Percentiles rank a stretch among this genome's conserved stretches.
phyloP scores from a whole-genome alignment of 805 yeast genomes.

The Wickerhamiella cacticola region DNA sequence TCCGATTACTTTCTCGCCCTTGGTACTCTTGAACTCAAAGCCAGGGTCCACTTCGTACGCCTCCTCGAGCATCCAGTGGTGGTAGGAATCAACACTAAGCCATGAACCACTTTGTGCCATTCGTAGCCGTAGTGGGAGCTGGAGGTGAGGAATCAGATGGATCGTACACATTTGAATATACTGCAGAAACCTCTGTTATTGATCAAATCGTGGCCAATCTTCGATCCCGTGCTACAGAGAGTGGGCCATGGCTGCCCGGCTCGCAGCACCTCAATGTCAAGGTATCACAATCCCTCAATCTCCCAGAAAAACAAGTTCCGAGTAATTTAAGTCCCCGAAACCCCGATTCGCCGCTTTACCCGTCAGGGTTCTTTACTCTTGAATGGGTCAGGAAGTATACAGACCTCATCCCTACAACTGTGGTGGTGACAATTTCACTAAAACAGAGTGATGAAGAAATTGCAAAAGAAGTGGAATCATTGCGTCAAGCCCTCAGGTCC shows the following conservation, averaged over 20 bases:
- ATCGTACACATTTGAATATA: background rate
- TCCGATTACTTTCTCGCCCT: slow-evolving; percentile 4
- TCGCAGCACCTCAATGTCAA: slow-evolving; percentile 7
- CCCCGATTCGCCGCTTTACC: slow-evolving; percentile 31
- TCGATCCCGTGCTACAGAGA: background rate
- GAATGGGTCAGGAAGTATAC: slow-evolving; percentile 46
- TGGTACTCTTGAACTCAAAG: slow-evolving; percentile 2
- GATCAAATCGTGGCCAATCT: background rate
- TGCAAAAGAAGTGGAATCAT: slow-evolving; percentile 19
- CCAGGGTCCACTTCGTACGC: background rate
- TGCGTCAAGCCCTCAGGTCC: slow-evolving; percentile 14
- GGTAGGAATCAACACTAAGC: background rate
- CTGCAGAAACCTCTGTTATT: background rate
- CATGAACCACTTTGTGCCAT: slow-evolving; percentile 10
- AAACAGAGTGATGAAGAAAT: slow-evolving; percentile 25
- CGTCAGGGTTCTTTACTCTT: slow-evolving; percentile 34
- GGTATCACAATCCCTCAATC: background rate
- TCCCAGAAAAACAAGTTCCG: slow-evolving; percentile 17
- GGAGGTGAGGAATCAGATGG: background rate
- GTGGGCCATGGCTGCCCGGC: slow-evolving; percentile 12
- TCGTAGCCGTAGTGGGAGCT: slow-evolving; percentile 7
- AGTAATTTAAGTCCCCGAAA: slow-evolving; percentile 36
- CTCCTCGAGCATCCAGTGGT: background rate
- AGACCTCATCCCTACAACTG: slow-evolving; percentile 37
- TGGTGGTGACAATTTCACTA: slow-evolving; percentile 36